Evolutionary conservation across 108 stramenopile species (phyloP).

Genomic region (Nitzschia sp.): DNA sequence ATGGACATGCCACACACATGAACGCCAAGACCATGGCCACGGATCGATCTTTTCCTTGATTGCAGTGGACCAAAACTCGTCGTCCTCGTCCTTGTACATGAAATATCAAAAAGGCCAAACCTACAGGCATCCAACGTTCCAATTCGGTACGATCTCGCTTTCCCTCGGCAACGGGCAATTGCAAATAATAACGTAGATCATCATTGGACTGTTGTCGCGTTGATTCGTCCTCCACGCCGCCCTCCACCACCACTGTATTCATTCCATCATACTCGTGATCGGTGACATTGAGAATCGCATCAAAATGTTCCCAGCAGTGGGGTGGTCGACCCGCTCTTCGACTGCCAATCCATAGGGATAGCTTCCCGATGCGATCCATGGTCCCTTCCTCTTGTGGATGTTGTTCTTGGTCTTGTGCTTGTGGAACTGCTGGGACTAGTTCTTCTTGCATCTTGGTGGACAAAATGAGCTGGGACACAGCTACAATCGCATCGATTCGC

Average conservation of each 20-base stretch:
- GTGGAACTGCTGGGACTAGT: background rate
- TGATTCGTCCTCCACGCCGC: background rate
- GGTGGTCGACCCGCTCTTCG: slow-evolving; percentile 70
- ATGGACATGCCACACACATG: slow-evolving; percentile 35
- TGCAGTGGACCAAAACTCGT: slow-evolving; percentile 72
- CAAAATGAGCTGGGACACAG: background rate
- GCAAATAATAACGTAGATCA: slow-evolving; percentile 46
- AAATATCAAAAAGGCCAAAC: slow-evolving; percentile 53
- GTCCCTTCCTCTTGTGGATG: background rate
- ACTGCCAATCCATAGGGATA: slow-evolving; percentile 65
- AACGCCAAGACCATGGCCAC: slow-evolving; percentile 70
- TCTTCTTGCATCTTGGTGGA: too few species aligned
- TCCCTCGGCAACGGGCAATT: slow-evolving; percentile 71
- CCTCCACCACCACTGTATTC: too few species aligned
- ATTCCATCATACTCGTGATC: slow-evolving; percentile 63
- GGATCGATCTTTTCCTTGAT: slow-evolving; percentile 79
- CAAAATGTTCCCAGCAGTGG: slow-evolving; percentile 67
- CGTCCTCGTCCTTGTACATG: slow-evolving; percentile 34
- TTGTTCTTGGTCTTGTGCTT: background rate
- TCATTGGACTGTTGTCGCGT: background rate
- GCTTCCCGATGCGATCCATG: slow-evolving; percentile 46
- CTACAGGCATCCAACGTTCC: slow-evolving; percentile 69
- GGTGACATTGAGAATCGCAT: slow-evolving; percentile 79
- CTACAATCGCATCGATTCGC: slow-evolving; percentile 39
- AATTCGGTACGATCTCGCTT: slow-evolving; percentile 65